These are phyloP conservation scores for Debaryomyces robertsiae DNA, from an alignment of 1,139 yeast genomes.

Conservation along the genomic window DNA sequence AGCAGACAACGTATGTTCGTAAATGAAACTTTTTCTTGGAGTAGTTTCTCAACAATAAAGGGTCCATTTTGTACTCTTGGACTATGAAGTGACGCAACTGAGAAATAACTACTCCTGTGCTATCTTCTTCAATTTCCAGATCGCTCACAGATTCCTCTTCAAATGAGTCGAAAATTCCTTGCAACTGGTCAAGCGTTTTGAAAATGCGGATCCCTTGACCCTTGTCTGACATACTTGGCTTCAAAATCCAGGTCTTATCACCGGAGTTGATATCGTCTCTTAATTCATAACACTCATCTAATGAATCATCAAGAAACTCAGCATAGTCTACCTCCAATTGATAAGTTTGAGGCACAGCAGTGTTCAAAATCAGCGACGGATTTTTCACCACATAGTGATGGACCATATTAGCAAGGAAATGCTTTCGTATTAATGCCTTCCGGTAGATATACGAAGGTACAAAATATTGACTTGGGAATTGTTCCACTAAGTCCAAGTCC, in stretches of 20 bases:
- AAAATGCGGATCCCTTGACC: slow-evolving; percentile 94
- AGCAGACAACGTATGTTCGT: slow-evolving; percentile 79
- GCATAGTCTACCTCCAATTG: slow-evolving; percentile 93
- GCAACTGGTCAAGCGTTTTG: slow-evolving; percentile 75
- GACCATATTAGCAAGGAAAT: slow-evolving; percentile 80
- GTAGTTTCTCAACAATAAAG: slow-evolving; percentile 64
- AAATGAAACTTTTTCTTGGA: slow-evolving; percentile 83
- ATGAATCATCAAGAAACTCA: slow-evolving; percentile 88
- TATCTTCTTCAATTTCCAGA: slow-evolving; percentile 32
- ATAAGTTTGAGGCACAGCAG: slow-evolving; percentile 73
- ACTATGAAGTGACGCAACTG: slow-evolving; percentile 89
- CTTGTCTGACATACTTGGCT: slow-evolving; percentile 96
- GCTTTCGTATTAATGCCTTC: slow-evolving; percentile 88
- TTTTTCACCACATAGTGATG: slow-evolving; percentile 72
- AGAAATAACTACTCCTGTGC: slow-evolving; percentile 72
- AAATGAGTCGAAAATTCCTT: slow-evolving; percentile 78
- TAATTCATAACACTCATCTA: slow-evolving; percentile 89
- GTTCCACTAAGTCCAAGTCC: slow-evolving; percentile 64
- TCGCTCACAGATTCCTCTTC: slow-evolving; percentile 66
- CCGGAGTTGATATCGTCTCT: slow-evolving; percentile 71
- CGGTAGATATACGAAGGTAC: slow-evolving; percentile 82
- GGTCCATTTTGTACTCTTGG: slow-evolving; percentile 72
- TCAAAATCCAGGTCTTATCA: slow-evolving; percentile 79
- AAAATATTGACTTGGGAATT: slow-evolving; percentile 49
- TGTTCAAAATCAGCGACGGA: slow-evolving; percentile 62